Conservation (phyloP, 495 filamentous ascomycete genomes). For the Talaromyces adpressus region DNA sequence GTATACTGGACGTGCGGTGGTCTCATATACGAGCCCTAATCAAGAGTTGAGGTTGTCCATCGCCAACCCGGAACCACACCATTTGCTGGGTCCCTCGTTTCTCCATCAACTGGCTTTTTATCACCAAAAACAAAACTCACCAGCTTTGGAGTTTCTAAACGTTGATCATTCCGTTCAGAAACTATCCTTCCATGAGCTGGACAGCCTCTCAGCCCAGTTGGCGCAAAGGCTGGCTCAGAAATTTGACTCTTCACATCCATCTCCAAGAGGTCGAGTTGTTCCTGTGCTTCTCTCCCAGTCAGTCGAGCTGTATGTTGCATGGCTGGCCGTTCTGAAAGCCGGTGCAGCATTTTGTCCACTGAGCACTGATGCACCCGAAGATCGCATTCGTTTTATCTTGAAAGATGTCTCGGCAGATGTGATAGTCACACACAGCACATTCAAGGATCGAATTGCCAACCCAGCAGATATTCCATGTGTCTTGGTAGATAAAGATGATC, state of each 20-base stretch:
- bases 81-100: conserved; percentile 51
- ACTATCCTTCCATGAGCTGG: conserved; percentile 54
- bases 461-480: conserved; percentile 16
- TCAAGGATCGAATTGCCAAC: conserved; percentile 15
- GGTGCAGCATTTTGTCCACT: conserved; percentile 78
- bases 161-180: conserved; percentile 31
- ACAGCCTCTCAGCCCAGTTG: conserved; percentile 45
- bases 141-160: conserved; percentile 55
- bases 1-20: conserved; percentile 12
- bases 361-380: conserved; percentile 60
- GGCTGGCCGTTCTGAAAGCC: conserved; percentile 66
- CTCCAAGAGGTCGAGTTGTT: conserved; percentile 36
- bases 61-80: conserved; percentile 49
- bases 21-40: conserved; percentile 7
- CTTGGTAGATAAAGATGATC: conserved; percentile 21
- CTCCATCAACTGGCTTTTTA: conserved; percentile 56
- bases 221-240: conserved; percentile 37
- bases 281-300: conserved; percentile 68
- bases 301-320: conserved; percentile 61
- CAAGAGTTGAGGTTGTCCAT: conserved; percentile 44
- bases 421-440: conserved; percentile 39
- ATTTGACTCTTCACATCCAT: conserved; percentile 11
- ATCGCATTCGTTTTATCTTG: conserved; percentile 67
- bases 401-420: conserved; percentile 55
- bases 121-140: conserved; percentile 12